Base-by-base conservation (phyloP, 2,329 filamentous ascomycete genomes). In the Alternaria hordeiaustralica region DNA sequence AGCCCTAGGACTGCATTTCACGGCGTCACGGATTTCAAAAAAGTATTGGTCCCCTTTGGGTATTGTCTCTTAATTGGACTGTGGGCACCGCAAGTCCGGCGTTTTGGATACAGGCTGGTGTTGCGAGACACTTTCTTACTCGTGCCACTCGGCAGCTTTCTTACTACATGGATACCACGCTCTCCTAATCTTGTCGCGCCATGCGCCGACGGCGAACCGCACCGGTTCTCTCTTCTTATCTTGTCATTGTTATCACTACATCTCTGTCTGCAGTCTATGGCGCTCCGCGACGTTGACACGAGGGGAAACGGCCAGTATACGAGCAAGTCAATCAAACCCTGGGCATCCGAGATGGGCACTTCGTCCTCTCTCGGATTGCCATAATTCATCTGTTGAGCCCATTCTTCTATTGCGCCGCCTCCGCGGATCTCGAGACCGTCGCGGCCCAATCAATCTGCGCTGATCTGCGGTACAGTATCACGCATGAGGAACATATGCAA, bases 41-140 rank as follows among this genome's bases (percentile, higher is more conserved):
- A 79, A 77, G 76, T 78, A 77, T 72, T 74, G 78, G 79, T 76
- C 78, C 79, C 78, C 63, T 71, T 72, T 61, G 68, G 77, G 76
- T 76, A 78, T 78, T 74, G 71, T 71, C 65, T 64, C 70, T 68
- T 67, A 67, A 69, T 66, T 67, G 67, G 60, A 64, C 60, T 58
- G 62, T 69, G 73, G 73, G 71, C 67, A 55, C 68, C 65, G 68
- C 69, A 73, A 71, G 74, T 75, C 76, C 69, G 79, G 79, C 78
- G 78, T 81, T 80, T 77, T 68, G 68, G 68, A 72, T 74, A 75
- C 70, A 73, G 73, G 72, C 69, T 71, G 75, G 74, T 76, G 73
- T 75, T 78, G 74, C 71, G 71, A 75, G 70, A 70, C 72, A 67
- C 70, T 76, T 76, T 67, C 53, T 67, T 70, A 69, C 71, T 71